Evolutionary conservation across 2,329 filamentous ascomycete genomes (phyloP).

Genomic region (Didymella exigua): DNA sequence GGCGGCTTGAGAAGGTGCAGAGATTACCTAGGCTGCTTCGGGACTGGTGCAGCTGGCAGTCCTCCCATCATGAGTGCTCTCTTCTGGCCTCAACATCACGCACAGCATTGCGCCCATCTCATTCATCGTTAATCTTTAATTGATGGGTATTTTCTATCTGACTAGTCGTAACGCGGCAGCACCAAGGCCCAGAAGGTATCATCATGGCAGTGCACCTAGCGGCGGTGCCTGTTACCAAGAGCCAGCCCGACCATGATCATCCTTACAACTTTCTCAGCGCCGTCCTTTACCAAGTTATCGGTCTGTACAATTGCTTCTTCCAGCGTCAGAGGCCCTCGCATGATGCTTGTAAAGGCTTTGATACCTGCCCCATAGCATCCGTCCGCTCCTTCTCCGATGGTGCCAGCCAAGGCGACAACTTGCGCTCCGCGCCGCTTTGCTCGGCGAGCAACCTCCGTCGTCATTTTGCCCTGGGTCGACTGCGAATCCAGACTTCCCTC

Average conservation of each 20-base stretch:
- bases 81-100: background rate
- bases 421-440: slow-evolving; percentile 55
- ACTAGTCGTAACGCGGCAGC: background rate
- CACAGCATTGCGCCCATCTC: background rate
- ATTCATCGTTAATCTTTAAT: background rate
- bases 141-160: background rate
- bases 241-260: slow-evolving; percentile 47
- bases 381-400: slow-evolving; percentile 38
- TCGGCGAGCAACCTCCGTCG: slow-evolving; percentile 57
- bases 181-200: background rate
- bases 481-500: slow-evolving; percentile 61
- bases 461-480: slow-evolving; percentile 60
- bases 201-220: slow-evolving; percentile 12
- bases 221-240: slow-evolving; percentile 26
- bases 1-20: background rate
- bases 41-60: background rate
- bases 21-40: background rate
- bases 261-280: slow-evolving; percentile 46
- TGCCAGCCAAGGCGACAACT: slow-evolving; percentile 50
- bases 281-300: slow-evolving; percentile 43
- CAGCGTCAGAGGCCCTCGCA: slow-evolving; percentile 42
- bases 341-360: slow-evolving; percentile 47
- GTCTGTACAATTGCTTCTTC: slow-evolving; percentile 45
- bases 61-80: background rate
- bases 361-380: slow-evolving; percentile 37